phyloP scores from a whole-genome alignment of 2,329 filamentous ascomycete genomes.

The Cercospora nicotianae region DNA sequence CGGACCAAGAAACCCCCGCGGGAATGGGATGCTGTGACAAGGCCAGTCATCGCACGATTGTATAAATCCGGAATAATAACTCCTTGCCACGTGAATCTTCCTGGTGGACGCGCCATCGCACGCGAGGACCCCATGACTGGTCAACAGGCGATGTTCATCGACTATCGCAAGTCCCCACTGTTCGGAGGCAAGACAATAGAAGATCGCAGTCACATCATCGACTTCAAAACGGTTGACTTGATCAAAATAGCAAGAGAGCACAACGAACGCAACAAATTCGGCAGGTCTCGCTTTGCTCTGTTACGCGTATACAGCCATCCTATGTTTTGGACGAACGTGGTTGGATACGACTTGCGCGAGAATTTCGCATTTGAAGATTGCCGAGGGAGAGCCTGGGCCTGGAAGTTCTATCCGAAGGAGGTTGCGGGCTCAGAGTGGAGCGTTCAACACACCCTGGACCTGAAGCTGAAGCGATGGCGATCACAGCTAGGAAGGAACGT shows the following conservation, averaged over 20 bases:
- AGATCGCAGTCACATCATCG: slow-evolving; percentile 35
- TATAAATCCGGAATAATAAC: neutral
- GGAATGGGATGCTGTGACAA: slow-evolving; percentile 43
- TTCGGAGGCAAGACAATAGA: slow-evolving; percentile 12
- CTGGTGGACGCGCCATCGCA: slow-evolving; percentile 43
- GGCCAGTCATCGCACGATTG: neutral
- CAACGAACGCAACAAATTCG: slow-evolving; percentile 22
- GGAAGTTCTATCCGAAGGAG: slow-evolving; percentile 50
- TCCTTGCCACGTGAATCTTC: slow-evolving; percentile 32
- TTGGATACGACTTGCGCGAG: neutral
- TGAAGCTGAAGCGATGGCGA: slow-evolving; percentile 33
- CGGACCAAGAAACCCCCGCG: slow-evolving; percentile 32
- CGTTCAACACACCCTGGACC: slow-evolving; percentile 45
- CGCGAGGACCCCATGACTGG: slow-evolving; percentile 41
- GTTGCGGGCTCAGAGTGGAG: slow-evolving; percentile 48
- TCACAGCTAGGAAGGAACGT: slow-evolving; percentile 41
- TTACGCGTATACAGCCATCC: slow-evolving; percentile 51
- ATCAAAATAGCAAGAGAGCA: slow-evolving; percentile 38
- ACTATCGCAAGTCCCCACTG: slow-evolving; percentile 36
- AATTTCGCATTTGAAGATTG: slow-evolving; percentile 44
- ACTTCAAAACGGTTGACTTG: slow-evolving; percentile 40
- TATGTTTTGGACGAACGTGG: slow-evolving; percentile 52
- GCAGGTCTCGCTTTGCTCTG: slow-evolving; percentile 42
- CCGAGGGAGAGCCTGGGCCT: slow-evolving; percentile 48
- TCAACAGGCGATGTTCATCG: slow-evolving; percentile 47